These are phyloP conservation scores for Daldinia caldariorum DNA, from an alignment of 495 filamentous ascomycete species.

Conservation along the genomic window DNA sequence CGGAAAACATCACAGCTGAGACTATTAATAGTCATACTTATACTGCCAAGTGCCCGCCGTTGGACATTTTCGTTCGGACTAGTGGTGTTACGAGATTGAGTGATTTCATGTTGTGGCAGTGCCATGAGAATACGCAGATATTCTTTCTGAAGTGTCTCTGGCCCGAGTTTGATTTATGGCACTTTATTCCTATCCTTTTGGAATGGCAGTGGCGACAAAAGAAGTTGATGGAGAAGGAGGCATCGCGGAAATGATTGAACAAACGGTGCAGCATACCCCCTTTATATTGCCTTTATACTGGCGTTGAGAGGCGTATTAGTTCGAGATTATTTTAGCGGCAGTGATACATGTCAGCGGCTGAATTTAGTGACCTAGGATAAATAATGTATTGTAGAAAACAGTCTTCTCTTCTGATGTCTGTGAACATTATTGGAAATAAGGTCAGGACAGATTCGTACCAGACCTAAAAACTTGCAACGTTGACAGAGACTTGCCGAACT, in stretches of 20 bases:
- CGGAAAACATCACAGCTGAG: constrained; percentile 84
- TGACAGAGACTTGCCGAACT: no score
- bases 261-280: constrained; percentile 20
- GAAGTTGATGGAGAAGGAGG: constrained; percentile 61
- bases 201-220: constrained; percentile 84
- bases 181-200: constrained; percentile 89
- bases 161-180: constrained; percentile 96
- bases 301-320: constrained; percentile 32
- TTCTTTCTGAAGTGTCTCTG: constrained; percentile 92
- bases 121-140: constrained; percentile 88
- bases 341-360: neutral
- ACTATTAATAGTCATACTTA: constrained; percentile 83
- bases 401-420: neutral
- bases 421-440: neutral
- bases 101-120: constrained; percentile 99
- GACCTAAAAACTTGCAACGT: neutral
- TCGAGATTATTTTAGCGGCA: neutral
- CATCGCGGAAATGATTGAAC: constrained; percentile 45
- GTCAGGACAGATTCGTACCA: neutral
- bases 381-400: neutral
- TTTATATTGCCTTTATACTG: constrained; percentile 19
- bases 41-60: constrained; percentile 82
- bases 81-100: constrained; percentile 91
- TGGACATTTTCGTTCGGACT: constrained; percentile 89
- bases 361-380: constrained; percentile 8